A percentile compares a stretch with the other conserved stretches of the same genome.
Evolutionary conservation across 1,139 yeast genomes (phyloP).

Genomic region (Debaryomyces robertsiae): DNA sequence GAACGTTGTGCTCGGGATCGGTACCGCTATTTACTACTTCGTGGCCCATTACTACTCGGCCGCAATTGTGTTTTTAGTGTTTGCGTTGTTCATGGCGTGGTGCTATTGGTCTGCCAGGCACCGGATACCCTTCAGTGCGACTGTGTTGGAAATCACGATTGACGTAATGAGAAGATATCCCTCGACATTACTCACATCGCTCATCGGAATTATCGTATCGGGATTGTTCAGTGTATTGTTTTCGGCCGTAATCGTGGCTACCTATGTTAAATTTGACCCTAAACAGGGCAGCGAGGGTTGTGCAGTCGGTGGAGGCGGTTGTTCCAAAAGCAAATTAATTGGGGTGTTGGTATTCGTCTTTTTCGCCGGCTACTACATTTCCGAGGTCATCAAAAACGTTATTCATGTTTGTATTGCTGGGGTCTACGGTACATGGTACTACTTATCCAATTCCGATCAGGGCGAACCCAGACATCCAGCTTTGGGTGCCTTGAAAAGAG

Average conservation of each 20-base stretch:
- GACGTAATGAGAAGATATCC: slow-evolving; percentile 76
- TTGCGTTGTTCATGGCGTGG: slow-evolving; percentile 65
- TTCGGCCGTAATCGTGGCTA: slow-evolving; percentile 67
- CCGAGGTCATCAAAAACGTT: slow-evolving; percentile 83
- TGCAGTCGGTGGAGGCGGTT: slow-evolving; percentile 58
- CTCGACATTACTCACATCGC: slow-evolving; percentile 63
- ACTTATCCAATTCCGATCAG: slow-evolving; percentile 71
- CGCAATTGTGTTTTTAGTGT: slow-evolving; percentile 70
- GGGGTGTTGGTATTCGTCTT: slow-evolving; percentile 71
- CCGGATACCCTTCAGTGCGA: slow-evolving; percentile 73
- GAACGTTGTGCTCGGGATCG: slow-evolving; percentile 70
- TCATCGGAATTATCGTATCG: slow-evolving; percentile 64
- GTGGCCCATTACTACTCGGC: slow-evolving; percentile 70
- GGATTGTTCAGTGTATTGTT: slow-evolving; percentile 69
- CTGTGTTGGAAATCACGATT: slow-evolving; percentile 69
- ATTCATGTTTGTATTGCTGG: slow-evolving; percentile 86
- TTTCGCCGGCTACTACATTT: slow-evolving; percentile 82
- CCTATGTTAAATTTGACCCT: slow-evolving; percentile 71
- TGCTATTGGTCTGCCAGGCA: slow-evolving; percentile 74
- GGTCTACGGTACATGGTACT: slow-evolving; percentile 90
- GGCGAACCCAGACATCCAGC: slow-evolving; percentile 86
- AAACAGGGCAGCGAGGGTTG: slow-evolving; percentile 40
- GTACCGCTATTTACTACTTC: slow-evolving; percentile 74
- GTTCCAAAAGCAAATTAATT: slow-evolving; percentile 66
- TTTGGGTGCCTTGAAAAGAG: slow-evolving; percentile 76